Percentiles rank a stretch among this genome's conserved stretches.
phyloP scores from a whole-genome alignment of 306 rosid genomes.

The Cucurbita maxima region DNA sequence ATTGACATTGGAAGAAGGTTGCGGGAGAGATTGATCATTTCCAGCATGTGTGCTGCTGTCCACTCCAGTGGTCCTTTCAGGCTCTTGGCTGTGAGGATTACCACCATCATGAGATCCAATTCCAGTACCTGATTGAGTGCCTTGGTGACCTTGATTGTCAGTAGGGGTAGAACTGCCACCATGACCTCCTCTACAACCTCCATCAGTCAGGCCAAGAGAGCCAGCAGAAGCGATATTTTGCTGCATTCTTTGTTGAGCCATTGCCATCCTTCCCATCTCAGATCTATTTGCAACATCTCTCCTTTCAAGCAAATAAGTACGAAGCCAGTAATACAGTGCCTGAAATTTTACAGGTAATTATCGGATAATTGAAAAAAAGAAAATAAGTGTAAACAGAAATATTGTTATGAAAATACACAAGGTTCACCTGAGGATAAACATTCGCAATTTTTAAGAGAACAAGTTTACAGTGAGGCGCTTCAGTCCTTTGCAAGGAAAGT shows the following conservation, averaged over 20 bases:
- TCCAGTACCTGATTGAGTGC: constrained; percentile 58
- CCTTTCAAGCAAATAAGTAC: constrained; percentile 90
- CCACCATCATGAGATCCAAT: constrained; percentile 86
- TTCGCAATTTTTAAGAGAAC: constrained; percentile 82
- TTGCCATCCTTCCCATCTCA: constrained; percentile 70
- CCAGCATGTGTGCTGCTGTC: constrained; percentile 64
- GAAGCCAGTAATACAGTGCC: constrained; percentile 98
- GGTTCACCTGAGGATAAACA: constrained; percentile 78
- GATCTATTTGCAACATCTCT: constrained; percentile 98
- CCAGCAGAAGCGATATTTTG: constrained; percentile 53
- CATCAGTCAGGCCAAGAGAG: constrained; percentile 67
- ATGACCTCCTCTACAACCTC: constrained; percentile 61
- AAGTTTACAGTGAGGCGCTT: constrained; percentile 91
- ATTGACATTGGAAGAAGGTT: constrained; percentile 58
- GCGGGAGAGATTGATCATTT: constrained; percentile 69
- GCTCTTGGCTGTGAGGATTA: constrained; percentile 77
- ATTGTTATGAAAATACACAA: not conserved
- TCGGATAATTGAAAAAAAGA: constrained; percentile 1
- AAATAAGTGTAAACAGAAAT: not conserved
- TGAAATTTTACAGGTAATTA: constrained; percentile 5
- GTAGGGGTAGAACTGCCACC: constrained; percentile 40
- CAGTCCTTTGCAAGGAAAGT: constrained; percentile 94
- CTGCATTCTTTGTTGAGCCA: constrained; percentile 92
- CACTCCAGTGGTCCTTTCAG: constrained; percentile 78
- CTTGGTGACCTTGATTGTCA: constrained; percentile 71